phyloP scores from a whole-genome alignment of 768 basidiomycete genomes.

The Mycena pura region DNA sequence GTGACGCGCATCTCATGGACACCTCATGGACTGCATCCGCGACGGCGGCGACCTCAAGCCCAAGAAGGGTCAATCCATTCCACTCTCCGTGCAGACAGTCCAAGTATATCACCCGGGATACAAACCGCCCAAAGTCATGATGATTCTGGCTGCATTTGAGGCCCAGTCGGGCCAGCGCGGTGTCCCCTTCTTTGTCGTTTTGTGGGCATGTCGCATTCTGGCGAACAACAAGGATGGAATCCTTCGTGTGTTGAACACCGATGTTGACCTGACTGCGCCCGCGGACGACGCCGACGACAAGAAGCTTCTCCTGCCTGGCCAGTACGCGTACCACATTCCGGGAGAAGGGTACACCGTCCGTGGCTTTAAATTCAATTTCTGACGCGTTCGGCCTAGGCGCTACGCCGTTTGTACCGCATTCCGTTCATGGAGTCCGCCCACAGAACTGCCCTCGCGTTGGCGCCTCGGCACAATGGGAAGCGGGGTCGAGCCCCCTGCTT shows the following conservation, averaged over 20 bases:
- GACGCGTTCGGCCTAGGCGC: neutral
- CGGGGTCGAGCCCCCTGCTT: neutral
- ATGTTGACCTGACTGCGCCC: neutral
- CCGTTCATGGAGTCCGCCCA: neutral
- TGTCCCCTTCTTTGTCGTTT: slow-evolving; percentile 1
- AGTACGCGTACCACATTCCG: neutral
- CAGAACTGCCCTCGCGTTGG: neutral
- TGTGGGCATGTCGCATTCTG: slow-evolving; percentile 7
- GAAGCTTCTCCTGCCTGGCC: neutral
- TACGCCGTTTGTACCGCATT: too few relatives aligned
- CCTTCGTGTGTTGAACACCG: neutral
- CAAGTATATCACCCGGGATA: slow-evolving; percentile 15
- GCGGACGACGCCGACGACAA: neutral
- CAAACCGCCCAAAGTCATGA: neutral
- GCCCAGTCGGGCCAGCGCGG: neutral
- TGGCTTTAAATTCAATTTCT: neutral
- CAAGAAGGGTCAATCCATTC: too few relatives aligned
- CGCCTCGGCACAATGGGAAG: neutral
- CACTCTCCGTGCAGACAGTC: too few relatives aligned
- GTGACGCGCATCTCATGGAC: too few relatives aligned
- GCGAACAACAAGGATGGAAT: slow-evolving; percentile 4
- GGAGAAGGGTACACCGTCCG: neutral
- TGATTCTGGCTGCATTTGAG: neutral
- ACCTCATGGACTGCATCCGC: too few relatives aligned
- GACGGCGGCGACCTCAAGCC: too few relatives aligned